Conservation (phyloP, 2,329 filamentous ascomycete species). For the Ceratocystis eucalypticola region DNA sequence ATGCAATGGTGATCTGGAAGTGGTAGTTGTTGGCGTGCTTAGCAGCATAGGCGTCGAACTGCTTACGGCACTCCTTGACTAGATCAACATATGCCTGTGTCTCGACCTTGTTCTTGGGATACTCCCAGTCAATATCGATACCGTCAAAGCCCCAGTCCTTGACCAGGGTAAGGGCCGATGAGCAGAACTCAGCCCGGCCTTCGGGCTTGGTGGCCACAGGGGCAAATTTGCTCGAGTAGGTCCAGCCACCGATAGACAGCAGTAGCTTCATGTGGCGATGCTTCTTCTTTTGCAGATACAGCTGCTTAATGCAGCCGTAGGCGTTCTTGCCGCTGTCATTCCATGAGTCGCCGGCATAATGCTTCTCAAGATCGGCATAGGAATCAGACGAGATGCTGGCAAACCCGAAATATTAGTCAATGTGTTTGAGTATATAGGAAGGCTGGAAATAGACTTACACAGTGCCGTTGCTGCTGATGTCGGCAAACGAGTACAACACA, state of each 20-base stretch:
- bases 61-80: constrained; percentile 31
- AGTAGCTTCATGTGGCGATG: constrained; percentile 66
- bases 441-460: constrained; percentile 21
- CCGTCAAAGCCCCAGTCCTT: constrained; percentile 51
- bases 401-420: constrained; percentile 17
- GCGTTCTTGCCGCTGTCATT: constrained; percentile 48
- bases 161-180: constrained; percentile 53
- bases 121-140: constrained; percentile 46
- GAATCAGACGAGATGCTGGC: constrained; percentile 42
- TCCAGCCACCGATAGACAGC: constrained; percentile 74
- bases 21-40: constrained; percentile 31
- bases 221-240: constrained; percentile 57
- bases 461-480: constrained; percentile 20
- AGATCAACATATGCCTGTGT: constrained; percentile 32
- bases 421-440: neutral
- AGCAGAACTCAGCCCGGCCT: constrained; percentile 52
- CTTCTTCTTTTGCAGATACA: constrained; percentile 61
- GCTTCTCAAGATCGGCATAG: constrained; percentile 52
- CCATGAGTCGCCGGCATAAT: constrained; percentile 51
- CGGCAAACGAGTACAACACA: constrained; percentile 43
- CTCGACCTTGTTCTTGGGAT: constrained; percentile 30
- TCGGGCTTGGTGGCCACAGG: constrained; percentile 46
- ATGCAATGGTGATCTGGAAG: constrained; percentile 40
- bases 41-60: constrained; percentile 32
- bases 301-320: constrained; percentile 65